A percentile compares a stretch with the other conserved stretches of the same genome.
phyloP scores from a whole-genome alignment of 768 basidiomycete genomes.

The Rhizopogon vinicolor region DNA sequence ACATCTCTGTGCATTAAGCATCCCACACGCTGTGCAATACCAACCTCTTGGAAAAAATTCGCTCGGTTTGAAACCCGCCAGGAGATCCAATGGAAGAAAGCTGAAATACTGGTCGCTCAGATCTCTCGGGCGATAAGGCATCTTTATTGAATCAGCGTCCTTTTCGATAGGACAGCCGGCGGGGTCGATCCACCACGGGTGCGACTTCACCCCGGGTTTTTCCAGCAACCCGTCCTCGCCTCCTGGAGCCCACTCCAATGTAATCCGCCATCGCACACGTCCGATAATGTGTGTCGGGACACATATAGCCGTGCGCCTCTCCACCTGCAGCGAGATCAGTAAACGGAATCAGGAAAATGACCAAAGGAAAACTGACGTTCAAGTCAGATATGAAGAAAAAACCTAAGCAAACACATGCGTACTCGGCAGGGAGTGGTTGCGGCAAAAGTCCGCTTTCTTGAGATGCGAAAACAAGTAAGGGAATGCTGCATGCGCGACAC shows the following conservation, averaged over 20 bases:
- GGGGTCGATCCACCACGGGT: conserved; percentile 22
- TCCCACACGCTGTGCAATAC: conserved; percentile 44
- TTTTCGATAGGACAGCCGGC: neutral
- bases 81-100: conserved; percentile 25
- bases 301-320: neutral
- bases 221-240: conserved; percentile 37
- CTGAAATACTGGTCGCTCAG: conserved; percentile 22
- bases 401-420: conserved; percentile 40
- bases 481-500: conserved; percentile 31
- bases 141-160: conserved; percentile 8
- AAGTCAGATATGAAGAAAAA: conserved; percentile 40
- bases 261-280: conserved; percentile 40
- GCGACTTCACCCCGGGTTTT: conserved; percentile 2
- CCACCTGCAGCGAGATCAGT: conserved; percentile 11
- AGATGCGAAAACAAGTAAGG: conserved; percentile 38
- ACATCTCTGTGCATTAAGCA: conserved; percentile 40
- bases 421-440: conserved; percentile 28
- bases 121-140: conserved; percentile 18
- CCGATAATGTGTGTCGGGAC: conserved; percentile 16
- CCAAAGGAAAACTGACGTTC: conserved; percentile 21
- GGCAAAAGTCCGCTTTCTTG: conserved; percentile 24
- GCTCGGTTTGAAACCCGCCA: conserved; percentile 23
- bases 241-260: conserved; percentile 45
- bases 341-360: conserved; percentile 1
- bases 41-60: conserved; percentile 41